Evolutionary conservation across 177 flowering plant species (phyloP).

Genomic region (Vitis hybrid): DNA sequence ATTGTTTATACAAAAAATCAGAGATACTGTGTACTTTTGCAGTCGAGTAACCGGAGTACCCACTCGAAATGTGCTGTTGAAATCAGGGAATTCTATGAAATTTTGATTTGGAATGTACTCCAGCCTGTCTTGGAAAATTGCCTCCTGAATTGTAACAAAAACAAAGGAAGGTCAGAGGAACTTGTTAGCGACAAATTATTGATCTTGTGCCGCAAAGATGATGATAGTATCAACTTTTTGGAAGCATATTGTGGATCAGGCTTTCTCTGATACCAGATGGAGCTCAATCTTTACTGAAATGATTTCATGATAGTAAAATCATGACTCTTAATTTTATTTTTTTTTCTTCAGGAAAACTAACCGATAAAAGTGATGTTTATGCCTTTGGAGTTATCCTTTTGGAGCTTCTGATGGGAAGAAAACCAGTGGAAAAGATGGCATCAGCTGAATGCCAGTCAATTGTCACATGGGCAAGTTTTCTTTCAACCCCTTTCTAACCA

Average conservation of each 20-base stretch:
- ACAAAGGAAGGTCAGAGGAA: neutral
- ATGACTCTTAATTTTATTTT: neutral
- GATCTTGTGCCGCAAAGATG: neutral
- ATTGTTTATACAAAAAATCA: too few species aligned
- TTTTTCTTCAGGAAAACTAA: conserved; percentile 65
- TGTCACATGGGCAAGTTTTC: conserved; percentile 65
- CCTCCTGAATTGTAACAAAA: neutral
- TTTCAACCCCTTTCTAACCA: neutral
- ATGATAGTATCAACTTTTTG: neutral
- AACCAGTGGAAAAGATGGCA: conserved; percentile 67
- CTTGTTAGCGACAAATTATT: neutral
- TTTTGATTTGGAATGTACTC: neutral
- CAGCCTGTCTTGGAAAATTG: neutral
- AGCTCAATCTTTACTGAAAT: neutral
- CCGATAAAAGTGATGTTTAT: conserved; percentile 96
- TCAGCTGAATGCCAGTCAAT: conserved; percentile 71
- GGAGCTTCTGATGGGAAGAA: conserved; percentile 85
- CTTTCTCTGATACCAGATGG: neutral
- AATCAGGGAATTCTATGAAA: neutral
- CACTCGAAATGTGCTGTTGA: neutral
- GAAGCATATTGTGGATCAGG: neutral
- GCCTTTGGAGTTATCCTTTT: conserved; percentile 88
- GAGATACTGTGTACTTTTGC: too few species aligned
- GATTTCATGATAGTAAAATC: neutral
- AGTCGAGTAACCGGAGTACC: neutral